Base-by-base conservation (phyloP, 2,329 filamentous ascomycete species). In the Paecilomyces formosus region DNA sequence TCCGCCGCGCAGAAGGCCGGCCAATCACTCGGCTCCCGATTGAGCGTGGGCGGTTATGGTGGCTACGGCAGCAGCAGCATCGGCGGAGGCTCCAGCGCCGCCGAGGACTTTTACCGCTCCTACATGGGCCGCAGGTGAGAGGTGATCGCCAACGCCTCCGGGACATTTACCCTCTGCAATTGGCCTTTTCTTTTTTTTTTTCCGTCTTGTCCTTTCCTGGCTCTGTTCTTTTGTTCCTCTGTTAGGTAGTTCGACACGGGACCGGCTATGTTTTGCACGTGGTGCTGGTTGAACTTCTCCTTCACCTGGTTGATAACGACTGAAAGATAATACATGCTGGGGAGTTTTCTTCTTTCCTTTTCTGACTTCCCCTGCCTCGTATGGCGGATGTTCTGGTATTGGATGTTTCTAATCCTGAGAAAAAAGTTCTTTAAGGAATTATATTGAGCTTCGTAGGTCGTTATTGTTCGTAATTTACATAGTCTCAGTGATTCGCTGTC, bases 71-170 rank as follows among this genome's bases (percentile, higher is more conserved):
- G 81, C 21, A 82, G 82, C 55, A 50, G 54, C 12, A 74, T 72
- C 63, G 73, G 78, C 62, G 73, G 74, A 59, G 76, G 74, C 11
- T 77, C 81, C 59, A 88, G 89, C 69, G 87, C 88, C 15, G 87
- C 89, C 1, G 92, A 96, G 70, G 90, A 91, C 73, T 97, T 97
- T 76, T 96, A 94, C 73, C 85, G 89, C 55, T 96, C 90, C 57
- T 96, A 91, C 76, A 86, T 91, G 79, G 89, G 88, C 49, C 81
- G 89, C 64, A 83, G 88, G 74, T 88, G 71, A 77, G 53, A 28
- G 35, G 18, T 45, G 35, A 45, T 45, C 35, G 13, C 35, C 13
- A 39, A 39, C 15, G 13, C 35, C 13, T 39, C 15, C 35, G 35
- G 13, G 35, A 39, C 33, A 39, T 39, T 13, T 12, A 2, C 7